Evolutionary conservation across 83 land plant genomes (phyloP).

Genomic region (Thuja plicata): DNA sequence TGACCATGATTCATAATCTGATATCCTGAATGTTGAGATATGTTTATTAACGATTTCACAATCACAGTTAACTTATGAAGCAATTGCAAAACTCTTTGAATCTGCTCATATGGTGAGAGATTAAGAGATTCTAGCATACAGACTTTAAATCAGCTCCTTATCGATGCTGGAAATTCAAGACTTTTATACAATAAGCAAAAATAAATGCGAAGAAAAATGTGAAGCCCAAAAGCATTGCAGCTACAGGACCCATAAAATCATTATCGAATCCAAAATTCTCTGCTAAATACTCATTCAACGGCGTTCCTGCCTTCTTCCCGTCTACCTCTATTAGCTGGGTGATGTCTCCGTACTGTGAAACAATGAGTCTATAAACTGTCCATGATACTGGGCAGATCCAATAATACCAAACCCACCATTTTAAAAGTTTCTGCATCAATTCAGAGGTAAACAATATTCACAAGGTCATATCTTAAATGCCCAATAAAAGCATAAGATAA

Average conservation of each 20-base stretch:
- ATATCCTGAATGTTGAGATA: no score
- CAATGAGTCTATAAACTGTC: slow-evolving; percentile 73
- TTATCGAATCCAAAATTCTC: slow-evolving; percentile 38
- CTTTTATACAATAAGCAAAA: slow-evolving; percentile 47
- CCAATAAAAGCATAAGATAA: background rate
- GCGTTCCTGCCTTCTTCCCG: slow-evolving; percentile 18
- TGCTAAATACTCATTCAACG: slow-evolving; percentile 27
- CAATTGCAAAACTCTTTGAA: no score
- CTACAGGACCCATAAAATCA: slow-evolving; percentile 48
- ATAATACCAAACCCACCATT: slow-evolving; percentile 90
- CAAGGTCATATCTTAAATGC: background rate
- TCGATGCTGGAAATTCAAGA: slow-evolving; percentile 56
- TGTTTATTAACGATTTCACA: no score
- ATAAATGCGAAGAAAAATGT: slow-evolving; percentile 56
- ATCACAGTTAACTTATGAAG: no score
- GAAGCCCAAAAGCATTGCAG: slow-evolving; percentile 48
- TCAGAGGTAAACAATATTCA: background rate
- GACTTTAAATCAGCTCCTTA: slow-evolving; percentile 13
- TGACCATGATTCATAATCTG: no score
- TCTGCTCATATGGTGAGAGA: no score
- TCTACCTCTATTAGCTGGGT: slow-evolving; percentile 32
- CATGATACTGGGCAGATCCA: slow-evolving; percentile 83
- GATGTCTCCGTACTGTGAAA: slow-evolving; percentile 66
- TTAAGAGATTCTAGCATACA: no score
- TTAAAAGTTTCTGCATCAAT: slow-evolving; percentile 66